Evolutionary conservation across 805 yeast genomes (phyloP).

Genomic region (Ogataea parapolymorpha): DNA sequence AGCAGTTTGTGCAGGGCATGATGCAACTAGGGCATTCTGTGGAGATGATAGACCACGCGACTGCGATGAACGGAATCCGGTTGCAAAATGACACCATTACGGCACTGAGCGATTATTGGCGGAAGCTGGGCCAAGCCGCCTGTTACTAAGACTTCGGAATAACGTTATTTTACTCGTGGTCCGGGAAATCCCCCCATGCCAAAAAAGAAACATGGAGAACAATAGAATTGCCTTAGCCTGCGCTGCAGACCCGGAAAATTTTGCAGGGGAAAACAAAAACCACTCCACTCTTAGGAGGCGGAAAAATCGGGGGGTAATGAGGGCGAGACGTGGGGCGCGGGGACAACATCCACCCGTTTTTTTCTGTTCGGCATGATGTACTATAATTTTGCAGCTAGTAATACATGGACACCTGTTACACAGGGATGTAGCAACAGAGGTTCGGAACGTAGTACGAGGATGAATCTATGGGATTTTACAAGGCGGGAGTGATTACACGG

Average conservation of each 20-base stretch:
- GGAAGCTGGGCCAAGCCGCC: slow-evolving; percentile 73
- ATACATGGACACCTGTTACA: neutral
- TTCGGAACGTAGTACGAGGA: neutral
- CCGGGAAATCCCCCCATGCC: neutral
- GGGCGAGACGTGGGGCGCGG: slow-evolving; percentile 12
- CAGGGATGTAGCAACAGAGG: too few species aligned
- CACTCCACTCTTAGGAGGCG: slow-evolving; percentile 6
- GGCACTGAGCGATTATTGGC: slow-evolving; percentile 89
- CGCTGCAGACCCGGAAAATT: slow-evolving; percentile 7
- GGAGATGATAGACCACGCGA: slow-evolving; percentile 40
- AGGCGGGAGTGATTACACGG: neutral
- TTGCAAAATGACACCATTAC: slow-evolving; percentile 41
- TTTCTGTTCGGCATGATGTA: too few species aligned
- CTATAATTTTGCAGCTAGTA: neutral
- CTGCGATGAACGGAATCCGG: slow-evolving; percentile 57
- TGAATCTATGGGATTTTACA: neutral
- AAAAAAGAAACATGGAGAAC: slow-evolving; percentile 8
- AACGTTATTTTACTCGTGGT: neutral
- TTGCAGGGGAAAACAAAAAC: slow-evolving; percentile 4
- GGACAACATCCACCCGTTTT: neutral
- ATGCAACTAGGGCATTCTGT: slow-evolving; percentile 48
- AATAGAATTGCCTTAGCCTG: neutral
- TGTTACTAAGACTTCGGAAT: slow-evolving; percentile 43
- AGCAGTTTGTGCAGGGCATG: slow-evolving; percentile 37
- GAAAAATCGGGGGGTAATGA: slow-evolving; percentile 10